A percentile compares a stretch with the other conserved stretches of the same genome.
phyloP scores from a whole-genome alignment of 2,329 filamentous ascomycete genomes.

The Proliferodiscus dingleyae region DNA sequence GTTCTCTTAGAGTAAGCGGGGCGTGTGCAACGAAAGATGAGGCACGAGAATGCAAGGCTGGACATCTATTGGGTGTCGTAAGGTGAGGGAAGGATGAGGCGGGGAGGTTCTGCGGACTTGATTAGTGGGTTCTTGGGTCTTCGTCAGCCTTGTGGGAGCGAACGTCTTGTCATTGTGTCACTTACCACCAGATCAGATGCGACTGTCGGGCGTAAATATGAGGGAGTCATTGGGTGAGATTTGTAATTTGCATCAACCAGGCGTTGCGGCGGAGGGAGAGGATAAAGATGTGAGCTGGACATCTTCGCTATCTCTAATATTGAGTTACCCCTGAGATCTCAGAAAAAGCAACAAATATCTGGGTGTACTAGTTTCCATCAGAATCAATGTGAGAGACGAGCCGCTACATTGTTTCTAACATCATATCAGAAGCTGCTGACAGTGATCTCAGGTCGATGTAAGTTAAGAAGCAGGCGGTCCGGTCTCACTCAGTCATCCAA shows the following conservation, averaged over 20 bases:
- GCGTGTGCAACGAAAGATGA: background rate
- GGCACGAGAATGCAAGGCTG: background rate
- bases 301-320: background rate
- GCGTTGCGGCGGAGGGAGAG: background rate
- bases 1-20: background rate
- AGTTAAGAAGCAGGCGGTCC: too few species aligned
- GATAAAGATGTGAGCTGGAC: background rate
- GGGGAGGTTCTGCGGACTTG: background rate
- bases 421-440: too few species aligned
- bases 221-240: background rate
- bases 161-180: background rate
- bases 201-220: background rate
- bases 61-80: background rate
- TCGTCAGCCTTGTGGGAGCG: background rate
- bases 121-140: background rate
- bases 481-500: too few species aligned
- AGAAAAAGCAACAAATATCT: background rate
- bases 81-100: background rate
- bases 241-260: background rate
- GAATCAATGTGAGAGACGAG: too few species aligned
- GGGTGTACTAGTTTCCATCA: too few species aligned
- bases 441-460: too few species aligned
- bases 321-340: too few species aligned
- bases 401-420: too few species aligned
- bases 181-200: background rate